Evolutionary conservation across 1,139 yeast species (phyloP), one percentile per base, ranked within the genome.

Genomic region (Geotrichum phurueaensis): DNA sequence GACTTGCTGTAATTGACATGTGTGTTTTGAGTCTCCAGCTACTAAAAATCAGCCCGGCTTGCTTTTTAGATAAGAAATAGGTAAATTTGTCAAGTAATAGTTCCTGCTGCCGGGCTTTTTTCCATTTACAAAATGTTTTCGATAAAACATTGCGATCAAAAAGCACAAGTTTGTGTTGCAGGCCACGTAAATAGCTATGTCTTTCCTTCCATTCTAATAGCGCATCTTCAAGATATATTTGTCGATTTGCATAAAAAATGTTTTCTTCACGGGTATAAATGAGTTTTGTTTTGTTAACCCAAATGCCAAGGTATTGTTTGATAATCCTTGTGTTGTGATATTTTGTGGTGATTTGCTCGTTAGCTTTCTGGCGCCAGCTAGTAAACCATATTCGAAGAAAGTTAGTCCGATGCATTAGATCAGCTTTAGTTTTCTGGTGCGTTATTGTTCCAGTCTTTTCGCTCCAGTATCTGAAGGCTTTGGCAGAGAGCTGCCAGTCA

Each of bases 21-120:
- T 51, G 55, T 10, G 66, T 61, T 48, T 56, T 57, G 29, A 60
- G 43, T 31, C 51, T 60, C 71, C 71, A 68, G 3, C 22, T 39
- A 3, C 48, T 31, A 23, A 67, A 60, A 7, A 54, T 25, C 13
- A 25, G 54, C 25, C 39, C 51, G 23, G 39, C 23, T 18, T 48
- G 31, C 18, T n/a, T 23, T 27, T 22, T n/a, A 12, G 18, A 15
- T 15, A 9, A 50, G 5, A 3, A 5, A 48, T 48, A 23, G 13
- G 27, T 27, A 10, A 4, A 48, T 2, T 22, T 48, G n/a, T 23
- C n/a, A 23, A 20, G 18, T 27, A 48, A 48, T 20, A 27, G 22
- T 22, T 18, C 23, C 7, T 50, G 22, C 23, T 50, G 33, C 29
- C 6, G n/a, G 3, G 27, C 27, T 9, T 12, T 50, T 50, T 22